Evolutionary conservation across 495 filamentous ascomycete genomes (phyloP).

Genomic region (Xanthoparmelia taractica): DNA sequence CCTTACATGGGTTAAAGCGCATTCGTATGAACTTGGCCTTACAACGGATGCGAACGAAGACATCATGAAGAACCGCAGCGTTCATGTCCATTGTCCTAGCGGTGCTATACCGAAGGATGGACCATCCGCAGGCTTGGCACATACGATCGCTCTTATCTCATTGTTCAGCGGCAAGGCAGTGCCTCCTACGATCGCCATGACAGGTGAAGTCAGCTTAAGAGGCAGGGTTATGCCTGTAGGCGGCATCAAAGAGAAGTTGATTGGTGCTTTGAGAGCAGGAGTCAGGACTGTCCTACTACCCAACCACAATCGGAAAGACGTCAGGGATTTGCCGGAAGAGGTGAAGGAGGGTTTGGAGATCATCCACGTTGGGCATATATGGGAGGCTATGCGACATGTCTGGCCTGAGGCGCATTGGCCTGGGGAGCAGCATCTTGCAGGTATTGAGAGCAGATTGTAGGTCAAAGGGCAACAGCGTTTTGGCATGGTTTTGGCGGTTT

Average conservation of each 20-base stretch:
- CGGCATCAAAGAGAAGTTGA: slow-evolving; percentile 98
- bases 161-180: slow-evolving; percentile 85
- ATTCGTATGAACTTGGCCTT: slow-evolving; percentile 85
- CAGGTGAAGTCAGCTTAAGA: slow-evolving; percentile 83
- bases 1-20: slow-evolving; percentile 91
- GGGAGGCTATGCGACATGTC: slow-evolving; percentile 74
- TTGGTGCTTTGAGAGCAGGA: slow-evolving; percentile 85
- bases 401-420: slow-evolving; percentile 83
- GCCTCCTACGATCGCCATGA: slow-evolving; percentile 93
- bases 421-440: slow-evolving; percentile 54
- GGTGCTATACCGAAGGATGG: slow-evolving; percentile 95
- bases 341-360: slow-evolving; percentile 84
- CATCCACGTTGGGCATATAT: slow-evolving; percentile 75
- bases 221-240: slow-evolving; percentile 85
- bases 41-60: slow-evolving; percentile 74
- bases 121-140: slow-evolving; percentile 80
- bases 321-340: slow-evolving; percentile 84
- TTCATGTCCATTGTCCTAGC: slow-evolving; percentile 94
- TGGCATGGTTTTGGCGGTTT: neutral
- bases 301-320: slow-evolving; percentile 83
- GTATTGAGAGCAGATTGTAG: slow-evolving; percentile 56
- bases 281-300: slow-evolving; percentile 92
- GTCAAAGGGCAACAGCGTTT: slow-evolving; percentile 25
- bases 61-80: slow-evolving; percentile 89
- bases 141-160: slow-evolving; percentile 87